Evolutionary conservation across 1,139 yeast genomes (phyloP), one percentile per base, ranked within the genome.

Genomic region (Saccharomyces hybrid): DNA sequence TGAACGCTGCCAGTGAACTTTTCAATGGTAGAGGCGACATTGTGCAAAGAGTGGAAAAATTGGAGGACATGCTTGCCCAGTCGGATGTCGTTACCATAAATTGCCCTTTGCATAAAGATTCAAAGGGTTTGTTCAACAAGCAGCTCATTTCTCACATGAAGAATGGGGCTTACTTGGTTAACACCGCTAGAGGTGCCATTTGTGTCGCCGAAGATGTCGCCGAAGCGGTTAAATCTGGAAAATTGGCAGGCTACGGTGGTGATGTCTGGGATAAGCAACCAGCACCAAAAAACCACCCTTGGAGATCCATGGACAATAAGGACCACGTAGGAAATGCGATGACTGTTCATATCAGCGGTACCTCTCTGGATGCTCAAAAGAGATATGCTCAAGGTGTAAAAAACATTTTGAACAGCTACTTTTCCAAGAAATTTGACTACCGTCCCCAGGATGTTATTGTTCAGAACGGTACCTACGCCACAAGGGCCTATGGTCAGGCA

Each of bases 261-360:
- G 95, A 86, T 69, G 95, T 87, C 52, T 86, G 93, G 89, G 79
- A 68, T 75, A 84, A 84, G 31, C 95, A 86, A 73, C 95, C 95
- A 47, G 88, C 95, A 38, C 88, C 89, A 60, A 72, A 73, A 57
- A 78, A 79, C 68, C 90, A 85, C 66, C 90, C 91, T 59, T 87
- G 95, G 95, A 78, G 90, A 75, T 59, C 75, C 29, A 81, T 86
- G 84, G 68, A 73, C 54, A 84, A 84, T 77, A 74, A 78, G 61
- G 79, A 75, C 62, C 88, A 88, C 55, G 86, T 81, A 47, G 93
- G 93, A 62, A 87, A 87, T 66, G 93, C 93, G 57, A 85, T 87
- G 93, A 84, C 89, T 53, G 91, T 93, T 31, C 95, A 87, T 68
- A 80, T 84, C 60, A 82, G 88, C 55, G 95, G 95, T 58, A 83